phyloP scores from a whole-genome alignment of 2,329 filamentous ascomycete species.

The Talaromyces rugulosus region DNA sequence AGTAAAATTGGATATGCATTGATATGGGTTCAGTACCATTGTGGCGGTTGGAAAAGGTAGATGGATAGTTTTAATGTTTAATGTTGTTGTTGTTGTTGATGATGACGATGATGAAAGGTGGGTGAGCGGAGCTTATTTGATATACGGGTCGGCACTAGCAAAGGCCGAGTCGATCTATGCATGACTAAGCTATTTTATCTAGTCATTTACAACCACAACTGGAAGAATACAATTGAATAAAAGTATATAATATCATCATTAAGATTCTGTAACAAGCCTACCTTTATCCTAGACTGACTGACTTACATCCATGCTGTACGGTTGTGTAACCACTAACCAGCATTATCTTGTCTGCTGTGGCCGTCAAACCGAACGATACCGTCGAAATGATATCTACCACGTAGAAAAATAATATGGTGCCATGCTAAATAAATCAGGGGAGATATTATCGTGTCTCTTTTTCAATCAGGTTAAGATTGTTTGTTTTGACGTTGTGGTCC shows the following conservation, averaged over 20 bases:
- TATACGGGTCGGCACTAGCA: not conserved
- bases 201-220: not conserved
- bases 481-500: constrained; percentile 22
- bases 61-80: not conserved
- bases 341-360: not conserved
- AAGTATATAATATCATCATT: not conserved
- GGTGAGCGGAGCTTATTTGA: not conserved
- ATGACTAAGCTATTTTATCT: not conserved
- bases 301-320: not conserved
- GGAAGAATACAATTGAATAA: not conserved
- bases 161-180: not conserved
- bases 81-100: not conserved
- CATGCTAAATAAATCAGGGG: constrained; percentile 33
- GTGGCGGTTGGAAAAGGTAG: not conserved
- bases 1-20: not conserved
- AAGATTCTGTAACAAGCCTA: not conserved
- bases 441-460: constrained; percentile 18
- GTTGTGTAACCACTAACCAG: not conserved
- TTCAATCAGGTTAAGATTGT: constrained; percentile 24
- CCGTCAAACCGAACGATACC: not conserved
- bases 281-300: not conserved
- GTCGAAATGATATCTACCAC: not conserved
- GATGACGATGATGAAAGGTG: not conserved
- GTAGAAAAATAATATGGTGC: not conserved
- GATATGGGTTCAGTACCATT: not conserved